Percentiles rank a stretch among this genome's conserved stretches.
phyloP scores from a whole-genome alignment of 2,329 filamentous ascomycete species.

The Aureobasidium musti region DNA sequence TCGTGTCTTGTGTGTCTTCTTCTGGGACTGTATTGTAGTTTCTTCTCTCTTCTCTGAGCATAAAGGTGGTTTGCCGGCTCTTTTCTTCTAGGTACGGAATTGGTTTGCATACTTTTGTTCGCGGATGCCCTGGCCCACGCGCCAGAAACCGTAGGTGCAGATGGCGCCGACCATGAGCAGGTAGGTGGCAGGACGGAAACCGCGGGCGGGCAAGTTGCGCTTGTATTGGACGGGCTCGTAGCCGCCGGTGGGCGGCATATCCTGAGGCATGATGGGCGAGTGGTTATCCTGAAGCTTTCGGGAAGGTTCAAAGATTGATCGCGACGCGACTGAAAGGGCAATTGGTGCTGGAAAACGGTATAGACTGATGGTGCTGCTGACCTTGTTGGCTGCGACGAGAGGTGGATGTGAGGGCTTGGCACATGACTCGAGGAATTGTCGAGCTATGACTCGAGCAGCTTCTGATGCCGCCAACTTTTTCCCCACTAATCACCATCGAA shows the following conservation, averaged over 20 bases:
- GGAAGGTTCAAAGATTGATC: not conserved
- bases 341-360: not conserved
- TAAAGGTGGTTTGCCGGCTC: no score
- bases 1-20: not conserved
- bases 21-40: no score
- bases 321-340: not conserved
- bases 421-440: not conserved
- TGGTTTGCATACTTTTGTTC: conserved; percentile 89
- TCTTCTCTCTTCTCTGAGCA: no score
- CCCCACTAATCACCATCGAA: not conserved
- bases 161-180: conserved; percentile 74
- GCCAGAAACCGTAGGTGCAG: conserved; percentile 91
- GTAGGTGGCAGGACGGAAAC: conserved; percentile 81
- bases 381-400: conserved; percentile 13
- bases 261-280: conserved; percentile 77
- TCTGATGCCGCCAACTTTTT: not conserved
- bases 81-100: not conserved
- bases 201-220: conserved; percentile 89
- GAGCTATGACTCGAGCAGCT: not conserved
- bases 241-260: conserved; percentile 93
- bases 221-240: conserved; percentile 98
- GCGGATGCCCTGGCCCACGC: conserved; percentile 75
- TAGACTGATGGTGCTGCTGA: not conserved
- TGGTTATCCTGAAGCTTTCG: conserved; percentile 23
- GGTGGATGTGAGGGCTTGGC: conserved; percentile 5